A percentile compares a stretch with the other conserved stretches of the same genome.
phyloP scores from a whole-genome alignment of 2,329 filamentous ascomycete species.

The Immersiporthe knoxdaviesiana region DNA sequence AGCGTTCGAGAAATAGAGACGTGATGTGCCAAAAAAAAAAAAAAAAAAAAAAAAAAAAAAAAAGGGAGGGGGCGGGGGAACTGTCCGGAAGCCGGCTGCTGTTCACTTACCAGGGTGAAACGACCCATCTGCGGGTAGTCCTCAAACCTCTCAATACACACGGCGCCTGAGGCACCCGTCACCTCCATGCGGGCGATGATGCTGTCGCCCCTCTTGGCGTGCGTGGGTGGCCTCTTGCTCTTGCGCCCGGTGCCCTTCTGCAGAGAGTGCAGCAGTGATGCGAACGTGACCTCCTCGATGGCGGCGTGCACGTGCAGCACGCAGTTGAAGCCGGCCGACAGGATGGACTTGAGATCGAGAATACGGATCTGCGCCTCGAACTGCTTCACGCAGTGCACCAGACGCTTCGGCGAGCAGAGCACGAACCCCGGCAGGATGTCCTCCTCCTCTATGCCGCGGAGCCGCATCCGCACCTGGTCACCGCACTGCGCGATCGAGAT shows the following conservation, averaged over 20 bases:
- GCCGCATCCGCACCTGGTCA: slow-evolving; percentile 89
- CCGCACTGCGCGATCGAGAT: slow-evolving; percentile 80
- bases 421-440: slow-evolving; percentile 96
- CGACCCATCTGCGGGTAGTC: slow-evolving; percentile 94
- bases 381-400: slow-evolving; percentile 84
- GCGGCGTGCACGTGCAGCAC: slow-evolving; percentile 97
- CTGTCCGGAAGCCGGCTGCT: neutral
- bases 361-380: slow-evolving; percentile 98
- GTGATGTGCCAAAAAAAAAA: too few species aligned
- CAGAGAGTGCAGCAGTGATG: slow-evolving; percentile 84
- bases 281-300: slow-evolving; percentile 95
- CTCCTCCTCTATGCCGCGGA: slow-evolving; percentile 96
- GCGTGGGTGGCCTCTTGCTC: slow-evolving; percentile 90
- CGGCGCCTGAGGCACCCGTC: slow-evolving; percentile 79
- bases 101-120: slow-evolving; percentile 71
- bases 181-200: slow-evolving; percentile 94
- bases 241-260: slow-evolving; percentile 93
- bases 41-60: too few species aligned
- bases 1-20: slow-evolving; percentile 18
- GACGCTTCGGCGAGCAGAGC: slow-evolving; percentile 89
- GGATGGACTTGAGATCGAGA: slow-evolving; percentile 89
- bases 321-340: slow-evolving; percentile 95
- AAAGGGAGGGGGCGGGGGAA: neutral
- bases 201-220: slow-evolving; percentile 78
- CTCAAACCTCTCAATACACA: slow-evolving; percentile 93